Evolutionary conservation across 83 land plant species (phyloP).

Genomic region (Picea abies): DNA sequence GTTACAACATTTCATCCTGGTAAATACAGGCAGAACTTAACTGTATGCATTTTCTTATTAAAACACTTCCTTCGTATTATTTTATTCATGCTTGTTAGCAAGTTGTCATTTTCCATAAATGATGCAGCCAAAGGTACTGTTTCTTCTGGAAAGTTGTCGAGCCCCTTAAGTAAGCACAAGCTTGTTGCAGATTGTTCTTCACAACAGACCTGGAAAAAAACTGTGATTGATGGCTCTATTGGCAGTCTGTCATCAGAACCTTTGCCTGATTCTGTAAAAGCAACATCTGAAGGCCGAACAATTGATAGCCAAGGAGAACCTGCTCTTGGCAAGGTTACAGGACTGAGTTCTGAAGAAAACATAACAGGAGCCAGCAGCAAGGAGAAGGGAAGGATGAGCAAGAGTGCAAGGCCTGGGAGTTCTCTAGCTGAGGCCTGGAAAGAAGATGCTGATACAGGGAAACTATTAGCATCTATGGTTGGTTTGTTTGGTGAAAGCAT

Average conservation of each 20-base stretch:
- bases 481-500: slow-evolving; percentile 58
- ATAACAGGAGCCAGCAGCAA: slow-evolving; percentile 19
- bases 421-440: slow-evolving; percentile 52
- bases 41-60: not conserved
- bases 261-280: slow-evolving; percentile 9
- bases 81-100: not conserved
- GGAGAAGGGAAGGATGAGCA: slow-evolving; percentile 21
- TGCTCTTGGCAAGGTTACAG: slow-evolving; percentile 9
- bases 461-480: slow-evolving; percentile 37
- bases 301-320: not conserved
- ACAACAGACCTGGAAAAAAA: slow-evolving; percentile 53
- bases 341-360: slow-evolving; percentile 14
- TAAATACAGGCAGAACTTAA: slow-evolving; percentile 4
- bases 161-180: slow-evolving; percentile 40
- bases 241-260: not conserved
- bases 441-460: slow-evolving; percentile 57
- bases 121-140: slow-evolving; percentile 2
- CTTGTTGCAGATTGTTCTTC: slow-evolving; percentile 23
- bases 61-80: not conserved
- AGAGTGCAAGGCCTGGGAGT: slow-evolving; percentile 23
- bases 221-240: slow-evolving; percentile 32
- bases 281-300: slow-evolving; percentile 4
- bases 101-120: not conserved
- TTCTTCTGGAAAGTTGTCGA: slow-evolving; percentile 12
- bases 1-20: slow-evolving; percentile 25